Evolutionary conservation across 768 basidiomycete genomes (phyloP).

Genomic region (Rhodotorula taiwanensis): DNA sequence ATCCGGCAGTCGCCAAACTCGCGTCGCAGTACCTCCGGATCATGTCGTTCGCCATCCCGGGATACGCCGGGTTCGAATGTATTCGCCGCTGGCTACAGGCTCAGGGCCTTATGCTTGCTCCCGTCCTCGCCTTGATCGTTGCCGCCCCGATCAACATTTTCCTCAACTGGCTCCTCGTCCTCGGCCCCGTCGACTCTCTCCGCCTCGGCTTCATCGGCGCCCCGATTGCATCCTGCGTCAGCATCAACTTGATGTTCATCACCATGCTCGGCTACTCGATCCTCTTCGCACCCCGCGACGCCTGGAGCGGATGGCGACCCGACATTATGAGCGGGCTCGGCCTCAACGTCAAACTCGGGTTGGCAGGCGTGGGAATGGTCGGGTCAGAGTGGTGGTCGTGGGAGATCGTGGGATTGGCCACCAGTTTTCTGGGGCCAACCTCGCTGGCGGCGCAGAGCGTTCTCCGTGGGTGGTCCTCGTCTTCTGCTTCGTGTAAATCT

Average conservation of each 20-base stretch:
- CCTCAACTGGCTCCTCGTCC: slow-evolving; percentile 72
- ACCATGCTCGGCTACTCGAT: slow-evolving; percentile 43
- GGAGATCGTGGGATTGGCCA: slow-evolving; percentile 58
- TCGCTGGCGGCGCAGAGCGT: slow-evolving; percentile 83
- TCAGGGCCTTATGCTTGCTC: slow-evolving; percentile 64
- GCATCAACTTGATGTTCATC: slow-evolving; percentile 70
- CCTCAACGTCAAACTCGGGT: slow-evolving; percentile 63
- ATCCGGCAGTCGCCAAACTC: slow-evolving; percentile 34
- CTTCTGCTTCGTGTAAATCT: slow-evolving; percentile 24
- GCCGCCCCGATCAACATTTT: slow-evolving; percentile 79
- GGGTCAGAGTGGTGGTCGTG: slow-evolving; percentile 97
- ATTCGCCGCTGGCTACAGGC: slow-evolving; percentile 40
- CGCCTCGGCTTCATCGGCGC: slow-evolving; percentile 86
- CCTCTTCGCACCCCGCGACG: slow-evolving; percentile 53
- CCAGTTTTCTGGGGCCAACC: slow-evolving; percentile 63
- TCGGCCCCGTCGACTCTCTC: slow-evolving; percentile 48
- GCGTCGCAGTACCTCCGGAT: slow-evolving; percentile 35
- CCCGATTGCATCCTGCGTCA: slow-evolving; percentile 78
- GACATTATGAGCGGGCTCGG: slow-evolving; percentile 63
- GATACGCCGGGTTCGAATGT: slow-evolving; percentile 40
- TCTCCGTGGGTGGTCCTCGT: slow-evolving; percentile 46
- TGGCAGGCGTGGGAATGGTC: slow-evolving; percentile 71
- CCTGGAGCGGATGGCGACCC: slow-evolving; percentile 70
- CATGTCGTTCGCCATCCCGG: slow-evolving; percentile 37
- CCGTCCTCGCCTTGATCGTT: slow-evolving; percentile 71